phyloP scores from a whole-genome alignment of 2,329 filamentous ascomycete genomes.

The Trichoderma afroharzianum region DNA sequence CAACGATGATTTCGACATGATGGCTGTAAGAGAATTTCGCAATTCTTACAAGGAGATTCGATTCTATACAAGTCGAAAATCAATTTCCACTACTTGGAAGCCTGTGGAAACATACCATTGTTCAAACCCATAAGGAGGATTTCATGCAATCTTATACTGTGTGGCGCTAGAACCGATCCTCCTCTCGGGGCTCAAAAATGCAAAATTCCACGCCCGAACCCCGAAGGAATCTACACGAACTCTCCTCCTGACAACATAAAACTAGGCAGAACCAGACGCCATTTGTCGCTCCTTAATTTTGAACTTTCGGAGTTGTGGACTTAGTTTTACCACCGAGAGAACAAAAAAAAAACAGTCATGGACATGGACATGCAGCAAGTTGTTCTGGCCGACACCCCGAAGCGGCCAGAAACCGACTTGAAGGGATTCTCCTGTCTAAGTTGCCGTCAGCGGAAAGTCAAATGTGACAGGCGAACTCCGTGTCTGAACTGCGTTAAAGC shows the following conservation, averaged over 20 bases:
- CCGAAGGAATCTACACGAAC: neutral
- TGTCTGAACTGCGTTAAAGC: neutral
- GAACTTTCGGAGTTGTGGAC: neutral
- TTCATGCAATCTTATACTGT: neutral
- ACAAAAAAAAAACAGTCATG: neutral
- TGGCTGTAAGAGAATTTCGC: neutral
- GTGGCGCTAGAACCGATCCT: neutral
- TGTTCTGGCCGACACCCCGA: neutral
- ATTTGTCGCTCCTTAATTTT: neutral
- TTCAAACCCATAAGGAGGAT: neutral
- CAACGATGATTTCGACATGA: neutral
- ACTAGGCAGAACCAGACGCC: neutral
- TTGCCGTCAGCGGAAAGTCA: conserved; percentile 3
- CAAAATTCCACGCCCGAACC: neutral
- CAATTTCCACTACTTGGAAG: neutral
- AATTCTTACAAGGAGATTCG: neutral
- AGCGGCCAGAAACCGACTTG: neutral
- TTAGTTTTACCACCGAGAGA: neutral
- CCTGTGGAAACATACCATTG: neutral
- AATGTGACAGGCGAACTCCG: neutral
- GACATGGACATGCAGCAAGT: neutral
- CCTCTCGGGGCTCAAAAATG: conserved; percentile 5
- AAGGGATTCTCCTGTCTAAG: conserved; percentile 6
- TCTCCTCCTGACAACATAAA: neutral
- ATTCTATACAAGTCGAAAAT: neutral